Conservation (phyloP, 2,329 filamentous ascomycete species). For the Phaeosphaeriaceae sp. region DNA sequence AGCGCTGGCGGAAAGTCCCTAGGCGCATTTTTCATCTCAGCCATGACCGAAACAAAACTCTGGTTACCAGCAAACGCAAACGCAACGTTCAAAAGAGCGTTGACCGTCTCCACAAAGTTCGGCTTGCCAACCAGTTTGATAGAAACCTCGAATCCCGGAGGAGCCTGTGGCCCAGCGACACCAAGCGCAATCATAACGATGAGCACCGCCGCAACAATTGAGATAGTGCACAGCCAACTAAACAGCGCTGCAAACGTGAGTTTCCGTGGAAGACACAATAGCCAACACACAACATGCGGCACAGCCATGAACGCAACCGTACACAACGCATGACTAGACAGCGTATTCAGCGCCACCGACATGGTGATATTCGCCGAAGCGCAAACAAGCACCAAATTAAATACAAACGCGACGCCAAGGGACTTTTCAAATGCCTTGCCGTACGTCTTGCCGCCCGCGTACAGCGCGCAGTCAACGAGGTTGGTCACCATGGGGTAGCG, state of each 20-base stretch:
- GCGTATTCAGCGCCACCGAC: conserved; percentile 68
- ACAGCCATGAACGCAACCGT: conserved; percentile 69
- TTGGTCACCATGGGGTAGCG: conserved; percentile 38
- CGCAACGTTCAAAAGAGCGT: conserved; percentile 63
- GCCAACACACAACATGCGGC: conserved; percentile 64
- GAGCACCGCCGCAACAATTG: conserved; percentile 67
- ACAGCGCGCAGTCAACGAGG: conserved; percentile 36
- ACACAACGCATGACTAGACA: conserved; percentile 67
- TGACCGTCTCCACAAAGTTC: conserved; percentile 34
- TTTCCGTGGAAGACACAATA: conserved; percentile 67
- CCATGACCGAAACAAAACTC: conserved; percentile 71
- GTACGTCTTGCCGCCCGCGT: conserved; percentile 23
- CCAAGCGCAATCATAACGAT: conserved; percentile 73
- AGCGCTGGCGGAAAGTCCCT: conserved; percentile 67
- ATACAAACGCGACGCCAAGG: conserved; percentile 31
- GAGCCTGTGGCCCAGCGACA: conserved; percentile 51
- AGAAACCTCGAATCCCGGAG: conserved; percentile 31
- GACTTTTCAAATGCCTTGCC: conserved; percentile 32
- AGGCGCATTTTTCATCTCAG: conserved; percentile 65
- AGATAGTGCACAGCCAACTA: conserved; percentile 62
- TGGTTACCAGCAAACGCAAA: conserved; percentile 72
- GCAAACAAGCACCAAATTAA: conserved; percentile 38
- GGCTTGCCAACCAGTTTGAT: conserved; percentile 34
- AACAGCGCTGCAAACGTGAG: conserved; percentile 66
- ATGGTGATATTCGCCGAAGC: conserved; percentile 38